Conservation (phyloP, 164 flowering plant genomes). For the Houttuynia cordata region DNA sequence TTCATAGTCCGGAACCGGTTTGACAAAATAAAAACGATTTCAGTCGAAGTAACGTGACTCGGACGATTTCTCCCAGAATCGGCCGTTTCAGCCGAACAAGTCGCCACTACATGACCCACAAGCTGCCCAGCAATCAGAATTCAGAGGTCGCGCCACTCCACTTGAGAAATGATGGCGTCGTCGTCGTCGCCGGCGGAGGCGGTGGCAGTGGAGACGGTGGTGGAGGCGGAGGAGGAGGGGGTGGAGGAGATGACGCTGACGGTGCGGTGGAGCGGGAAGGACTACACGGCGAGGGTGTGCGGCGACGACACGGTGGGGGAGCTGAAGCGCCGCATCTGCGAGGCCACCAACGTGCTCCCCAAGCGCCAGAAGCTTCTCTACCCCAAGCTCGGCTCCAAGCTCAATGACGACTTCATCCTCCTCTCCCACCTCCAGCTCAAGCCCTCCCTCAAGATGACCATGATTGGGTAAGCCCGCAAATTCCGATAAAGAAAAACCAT, state of each 20-base stretch:
- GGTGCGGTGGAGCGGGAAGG: conserved; percentile 94
- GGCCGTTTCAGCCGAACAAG: too few relatives aligned
- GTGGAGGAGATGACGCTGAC: conserved; percentile 78
- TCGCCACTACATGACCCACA: too few relatives aligned
- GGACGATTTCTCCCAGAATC: too few relatives aligned
- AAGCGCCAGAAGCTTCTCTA: conserved; percentile 95
- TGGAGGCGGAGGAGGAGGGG: conserved; percentile 25
- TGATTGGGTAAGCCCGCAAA: conserved; percentile 61
- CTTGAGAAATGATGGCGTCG: not conserved
- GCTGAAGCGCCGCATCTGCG: conserved; percentile 82
- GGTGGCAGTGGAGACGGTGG: not conserved
- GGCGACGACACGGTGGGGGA: conserved; percentile 90
- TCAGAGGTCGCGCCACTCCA: too few relatives aligned
- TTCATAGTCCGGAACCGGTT: too few relatives aligned
- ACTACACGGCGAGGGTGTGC: conserved; percentile 84
- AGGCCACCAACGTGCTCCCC: conserved; percentile 77
- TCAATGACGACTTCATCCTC: conserved; percentile 62
- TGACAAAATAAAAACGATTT: too few relatives aligned
- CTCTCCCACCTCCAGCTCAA: conserved; percentile 73
- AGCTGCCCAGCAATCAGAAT: too few relatives aligned
- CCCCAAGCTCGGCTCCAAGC: conserved; percentile 73
- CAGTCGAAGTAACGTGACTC: too few relatives aligned
- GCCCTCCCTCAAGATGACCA: conserved; percentile 87
- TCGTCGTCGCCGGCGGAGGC: not conserved
- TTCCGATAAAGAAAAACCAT: not conserved